phyloP scores from a whole-genome alignment of 2,329 filamentous ascomycete species.

The Colletotrichum shisoi region DNA sequence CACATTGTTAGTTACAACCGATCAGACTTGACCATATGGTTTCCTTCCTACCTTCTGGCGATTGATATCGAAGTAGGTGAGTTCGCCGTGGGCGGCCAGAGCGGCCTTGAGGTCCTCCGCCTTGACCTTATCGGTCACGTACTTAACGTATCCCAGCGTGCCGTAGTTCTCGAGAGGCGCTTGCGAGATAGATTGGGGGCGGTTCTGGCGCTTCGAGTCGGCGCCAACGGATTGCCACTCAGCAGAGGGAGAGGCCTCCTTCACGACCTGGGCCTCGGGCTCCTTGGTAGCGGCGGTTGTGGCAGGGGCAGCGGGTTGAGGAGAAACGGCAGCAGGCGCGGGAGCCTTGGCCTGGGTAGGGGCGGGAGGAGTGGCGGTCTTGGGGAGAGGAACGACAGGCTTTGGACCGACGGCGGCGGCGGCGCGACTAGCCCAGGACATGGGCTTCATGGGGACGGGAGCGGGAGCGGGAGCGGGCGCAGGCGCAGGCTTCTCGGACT shows the following conservation, averaged over 20 bases:
- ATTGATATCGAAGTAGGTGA: constrained; percentile 79
- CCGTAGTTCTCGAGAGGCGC: constrained; percentile 73
- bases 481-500: constrained; percentile 51
- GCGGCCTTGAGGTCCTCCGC: constrained; percentile 73
- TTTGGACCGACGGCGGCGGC: constrained; percentile 64
- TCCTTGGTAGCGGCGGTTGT: constrained; percentile 50
- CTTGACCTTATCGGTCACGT: constrained; percentile 88
- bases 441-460: constrained; percentile 64
- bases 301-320: constrained; percentile 51
- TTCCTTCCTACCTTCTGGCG: constrained; percentile 74
- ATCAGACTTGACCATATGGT: background rate
- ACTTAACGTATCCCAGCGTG: constrained; percentile 91
- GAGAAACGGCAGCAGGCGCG: constrained; percentile 56
- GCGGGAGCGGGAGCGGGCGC: constrained; percentile 66
- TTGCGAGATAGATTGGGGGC: constrained; percentile 71
- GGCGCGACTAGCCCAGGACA: constrained; percentile 77
- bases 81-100: constrained; percentile 74
- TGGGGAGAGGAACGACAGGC: constrained; percentile 63
- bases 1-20: constrained; percentile 41
- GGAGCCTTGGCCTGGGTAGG: constrained; percentile 62
- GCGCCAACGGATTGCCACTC: constrained; percentile 91
- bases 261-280: constrained; percentile 53
- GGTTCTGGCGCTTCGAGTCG: constrained; percentile 84
- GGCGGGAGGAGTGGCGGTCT: constrained; percentile 64
- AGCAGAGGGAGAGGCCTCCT: constrained; percentile 60